phyloP scores from a whole-genome alignment of 139 green algal genomes.

The Auxenochlorella pyrenoidosa region DNA sequence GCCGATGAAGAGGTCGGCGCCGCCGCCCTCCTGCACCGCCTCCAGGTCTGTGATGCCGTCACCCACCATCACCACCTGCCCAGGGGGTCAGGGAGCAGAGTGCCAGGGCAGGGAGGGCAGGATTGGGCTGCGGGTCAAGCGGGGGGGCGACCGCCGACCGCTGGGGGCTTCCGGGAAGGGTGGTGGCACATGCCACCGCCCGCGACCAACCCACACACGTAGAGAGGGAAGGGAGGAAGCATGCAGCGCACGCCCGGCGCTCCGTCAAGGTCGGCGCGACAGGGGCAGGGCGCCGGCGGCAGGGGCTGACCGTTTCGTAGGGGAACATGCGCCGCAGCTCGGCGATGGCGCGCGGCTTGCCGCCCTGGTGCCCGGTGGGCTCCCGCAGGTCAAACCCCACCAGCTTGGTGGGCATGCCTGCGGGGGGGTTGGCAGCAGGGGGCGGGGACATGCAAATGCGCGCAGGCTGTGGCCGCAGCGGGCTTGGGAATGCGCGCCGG shows the following conservation, averaged over 20 bases:
- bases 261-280: too few relatives aligned
- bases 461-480: background rate
- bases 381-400: slow-evolving; percentile 73
- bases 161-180: too few relatives aligned
- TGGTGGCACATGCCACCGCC: too few relatives aligned
- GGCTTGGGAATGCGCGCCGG: background rate
- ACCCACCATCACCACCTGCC: slow-evolving; percentile 73
- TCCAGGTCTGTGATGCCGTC: slow-evolving; percentile 79
- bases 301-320: slow-evolving; percentile 62
- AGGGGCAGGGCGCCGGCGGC: too few relatives aligned
- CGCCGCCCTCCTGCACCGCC: slow-evolving; percentile 62
- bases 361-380: slow-evolving; percentile 70
- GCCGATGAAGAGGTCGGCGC: slow-evolving; percentile 79
- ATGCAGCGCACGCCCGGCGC: background rate
- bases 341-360: slow-evolving; percentile 59
- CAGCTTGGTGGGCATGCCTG: slow-evolving; percentile 56
- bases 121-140: too few relatives aligned
- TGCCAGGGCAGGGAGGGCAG: too few relatives aligned
- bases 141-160: too few relatives aligned
- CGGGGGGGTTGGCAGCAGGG: background rate
- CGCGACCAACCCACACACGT: too few relatives aligned
- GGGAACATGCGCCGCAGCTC: slow-evolving; percentile 52
- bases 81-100: background rate
- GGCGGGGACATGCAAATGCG: too few relatives aligned
- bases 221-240: background rate